Evolutionary conservation across 1,284 basidiomycete species (phyloP).

Genomic region (Pseudozyma sp.): DNA sequence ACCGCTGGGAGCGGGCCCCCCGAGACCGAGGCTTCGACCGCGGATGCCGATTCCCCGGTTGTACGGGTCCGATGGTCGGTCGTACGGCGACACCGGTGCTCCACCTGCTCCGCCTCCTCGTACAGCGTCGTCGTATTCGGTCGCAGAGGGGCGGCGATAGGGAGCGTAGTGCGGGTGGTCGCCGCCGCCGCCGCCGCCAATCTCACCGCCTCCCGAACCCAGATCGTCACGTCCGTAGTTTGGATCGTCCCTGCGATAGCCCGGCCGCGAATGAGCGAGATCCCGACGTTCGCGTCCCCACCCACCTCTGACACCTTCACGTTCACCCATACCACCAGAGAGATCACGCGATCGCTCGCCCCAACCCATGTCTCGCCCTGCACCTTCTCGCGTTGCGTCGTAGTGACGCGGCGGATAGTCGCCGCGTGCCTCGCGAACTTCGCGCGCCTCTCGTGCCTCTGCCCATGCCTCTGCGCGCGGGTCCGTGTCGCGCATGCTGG

Average conservation of each 20-base stretch:
- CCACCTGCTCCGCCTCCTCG: neutral
- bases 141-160: slow-evolving; percentile 34
- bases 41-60: slow-evolving; percentile 27
- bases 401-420: slow-evolving; percentile 13
- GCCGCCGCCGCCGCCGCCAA: slow-evolving; percentile 7
- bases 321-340: slow-evolving; percentile 2
- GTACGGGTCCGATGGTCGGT: slow-evolving; percentile 30
- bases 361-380: slow-evolving; percentile 29
- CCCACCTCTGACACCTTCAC: slow-evolving; percentile 13
- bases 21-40: slow-evolving; percentile 16
- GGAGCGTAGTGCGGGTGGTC: slow-evolving; percentile 3
- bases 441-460: slow-evolving; percentile 33
- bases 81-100: slow-evolving; percentile 15
- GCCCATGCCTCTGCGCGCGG: slow-evolving; percentile 38
- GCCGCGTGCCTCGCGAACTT: slow-evolving; percentile 20
- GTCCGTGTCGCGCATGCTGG: slow-evolving; percentile 50
- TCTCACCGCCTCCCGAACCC: slow-evolving; percentile 4
- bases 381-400: slow-evolving; percentile 5
- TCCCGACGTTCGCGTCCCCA: slow-evolving; percentile 26
- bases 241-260: slow-evolving; percentile 9
- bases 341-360: slow-evolving; percentile 24
- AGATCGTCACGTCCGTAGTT: slow-evolving; percentile 16
- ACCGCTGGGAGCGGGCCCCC: slow-evolving; percentile 2
- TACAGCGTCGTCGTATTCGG: slow-evolving; percentile 26
- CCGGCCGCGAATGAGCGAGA: neutral